phyloP scores from a whole-genome alignment of 2,329 filamentous ascomycete genomes.

The Graphium sp. region DNA sequence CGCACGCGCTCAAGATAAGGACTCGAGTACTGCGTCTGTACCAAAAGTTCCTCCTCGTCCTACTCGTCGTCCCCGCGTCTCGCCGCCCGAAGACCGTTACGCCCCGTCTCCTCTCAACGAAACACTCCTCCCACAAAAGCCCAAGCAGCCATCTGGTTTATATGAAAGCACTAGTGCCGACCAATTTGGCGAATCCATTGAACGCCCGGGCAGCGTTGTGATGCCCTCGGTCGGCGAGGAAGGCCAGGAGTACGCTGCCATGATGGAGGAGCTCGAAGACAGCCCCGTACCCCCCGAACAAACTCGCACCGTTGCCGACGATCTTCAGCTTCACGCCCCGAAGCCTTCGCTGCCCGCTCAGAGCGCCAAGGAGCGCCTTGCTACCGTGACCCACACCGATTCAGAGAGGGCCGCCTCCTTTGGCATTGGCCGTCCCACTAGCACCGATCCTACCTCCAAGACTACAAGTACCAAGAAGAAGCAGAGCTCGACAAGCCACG shows the following conservation, averaged over 20 bases:
- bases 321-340: conserved; percentile 76
- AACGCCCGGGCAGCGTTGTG: conserved; percentile 59
- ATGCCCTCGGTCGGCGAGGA: conserved; percentile 81
- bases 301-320: conserved; percentile 61
- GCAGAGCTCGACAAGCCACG: conserved; percentile 40
- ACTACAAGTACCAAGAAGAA: conserved; percentile 36
- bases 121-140: conserved; percentile 36
- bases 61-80: conserved; percentile 51
- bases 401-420: conserved; percentile 75
- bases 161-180: conserved; percentile 8
- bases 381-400: conserved; percentile 76
- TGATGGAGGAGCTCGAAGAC: conserved; percentile 27
- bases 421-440: conserved; percentile 48
- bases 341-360: conserved; percentile 69
- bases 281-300: conserved; percentile 38
- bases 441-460: conserved; percentile 9
- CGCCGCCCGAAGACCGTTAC: conserved; percentile 61
- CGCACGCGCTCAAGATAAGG: conserved; percentile 28
- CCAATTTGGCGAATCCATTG: conserved; percentile 22
- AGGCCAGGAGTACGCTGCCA: conserved; percentile 62
- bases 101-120: conserved; percentile 79
- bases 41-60: conserved; percentile 73
- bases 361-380: conserved; percentile 70
- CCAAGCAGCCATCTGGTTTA: conserved; percentile 10
- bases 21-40: conserved; percentile 13